Evolutionary conservation across 805 yeast species (phyloP).

Genomic region (Metschnikowia continentalis): DNA sequence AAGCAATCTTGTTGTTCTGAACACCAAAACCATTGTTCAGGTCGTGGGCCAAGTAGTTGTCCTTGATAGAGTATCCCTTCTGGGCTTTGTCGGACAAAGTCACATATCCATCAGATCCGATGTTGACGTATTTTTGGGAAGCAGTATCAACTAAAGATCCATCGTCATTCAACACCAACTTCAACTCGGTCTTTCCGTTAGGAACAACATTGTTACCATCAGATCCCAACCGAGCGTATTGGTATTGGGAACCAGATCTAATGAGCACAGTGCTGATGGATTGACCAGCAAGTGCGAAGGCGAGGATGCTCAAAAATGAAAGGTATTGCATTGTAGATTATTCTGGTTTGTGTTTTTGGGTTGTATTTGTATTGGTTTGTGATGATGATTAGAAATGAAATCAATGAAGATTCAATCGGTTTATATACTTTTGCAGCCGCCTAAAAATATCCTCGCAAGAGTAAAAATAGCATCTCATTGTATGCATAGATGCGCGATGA

Average conservation of each 20-base stretch:
- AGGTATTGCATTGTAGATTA: background rate
- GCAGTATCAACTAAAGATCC: background rate
- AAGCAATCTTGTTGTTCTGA: background rate
- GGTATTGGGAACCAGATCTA: background rate
- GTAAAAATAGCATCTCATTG: background rate
- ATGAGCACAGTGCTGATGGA: background rate
- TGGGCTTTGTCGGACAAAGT: background rate
- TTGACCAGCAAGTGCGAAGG: background rate
- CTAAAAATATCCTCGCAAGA: background rate
- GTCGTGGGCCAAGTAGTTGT: constrained; percentile 2
- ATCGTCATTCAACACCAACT: background rate
- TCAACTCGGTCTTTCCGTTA: background rate
- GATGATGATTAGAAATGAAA: background rate
- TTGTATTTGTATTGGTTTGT: background rate
- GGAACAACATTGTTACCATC: background rate
- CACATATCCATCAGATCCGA: background rate
- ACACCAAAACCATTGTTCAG: background rate
- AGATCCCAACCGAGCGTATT: background rate
- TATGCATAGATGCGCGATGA: background rate
- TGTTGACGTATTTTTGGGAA: background rate
- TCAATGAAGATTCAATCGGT: too few relatives aligned
- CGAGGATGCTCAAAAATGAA: background rate
- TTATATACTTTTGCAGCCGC: background rate
- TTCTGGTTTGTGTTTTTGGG: background rate
- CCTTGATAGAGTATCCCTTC: background rate